Evolutionary conservation across 169 alveolate species (phyloP).

Genomic region (Cryptosporidium tyzzeri): DNA sequence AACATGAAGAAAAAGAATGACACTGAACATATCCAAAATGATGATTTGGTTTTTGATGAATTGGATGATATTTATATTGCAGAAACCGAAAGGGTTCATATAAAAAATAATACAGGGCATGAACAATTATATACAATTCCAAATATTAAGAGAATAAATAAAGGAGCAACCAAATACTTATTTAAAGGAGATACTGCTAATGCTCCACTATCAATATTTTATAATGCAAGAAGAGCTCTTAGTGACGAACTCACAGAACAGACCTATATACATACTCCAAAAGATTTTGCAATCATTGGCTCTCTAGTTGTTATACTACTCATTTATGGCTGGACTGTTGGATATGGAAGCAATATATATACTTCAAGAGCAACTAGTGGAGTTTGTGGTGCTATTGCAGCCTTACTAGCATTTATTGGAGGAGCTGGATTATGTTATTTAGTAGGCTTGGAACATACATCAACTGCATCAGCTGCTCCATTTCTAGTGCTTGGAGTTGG

Average conservation of each 20-base stretch:
- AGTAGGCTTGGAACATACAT: conserved; percentile 83
- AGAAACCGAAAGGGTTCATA: background rate
- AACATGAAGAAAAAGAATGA: background rate
- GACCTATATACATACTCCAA: conserved; percentile 66
- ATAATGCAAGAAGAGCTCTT: conserved; percentile 73
- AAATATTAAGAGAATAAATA: conserved; percentile 39
- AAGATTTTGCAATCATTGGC: conserved; percentile 68
- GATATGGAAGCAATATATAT: conserved; percentile 65
- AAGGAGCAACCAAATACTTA: conserved; percentile 50
- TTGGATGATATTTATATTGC: conserved; percentile 14
- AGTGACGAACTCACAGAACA: conserved; percentile 74
- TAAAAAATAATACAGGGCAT: conserved; percentile 14
- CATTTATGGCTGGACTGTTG: conserved; percentile 73
- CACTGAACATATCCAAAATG: background rate
- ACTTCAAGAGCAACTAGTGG: conserved; percentile 77
- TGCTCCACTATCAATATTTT: conserved; percentile 45
- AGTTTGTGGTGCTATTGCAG: conserved; percentile 84
- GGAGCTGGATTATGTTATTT: conserved; percentile 86
- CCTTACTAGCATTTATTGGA: conserved; percentile 83
- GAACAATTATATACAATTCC: conserved; percentile 5
- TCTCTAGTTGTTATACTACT: conserved; percentile 52
- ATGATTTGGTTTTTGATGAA: conserved; percentile 5
- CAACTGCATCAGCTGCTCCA: conserved; percentile 86
- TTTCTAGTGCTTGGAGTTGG: conserved; percentile 86
- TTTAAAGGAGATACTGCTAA: conserved; percentile 51